phyloP scores from a whole-genome alignment of 257 asterid genomes.

The Perilla frutescens region DNA sequence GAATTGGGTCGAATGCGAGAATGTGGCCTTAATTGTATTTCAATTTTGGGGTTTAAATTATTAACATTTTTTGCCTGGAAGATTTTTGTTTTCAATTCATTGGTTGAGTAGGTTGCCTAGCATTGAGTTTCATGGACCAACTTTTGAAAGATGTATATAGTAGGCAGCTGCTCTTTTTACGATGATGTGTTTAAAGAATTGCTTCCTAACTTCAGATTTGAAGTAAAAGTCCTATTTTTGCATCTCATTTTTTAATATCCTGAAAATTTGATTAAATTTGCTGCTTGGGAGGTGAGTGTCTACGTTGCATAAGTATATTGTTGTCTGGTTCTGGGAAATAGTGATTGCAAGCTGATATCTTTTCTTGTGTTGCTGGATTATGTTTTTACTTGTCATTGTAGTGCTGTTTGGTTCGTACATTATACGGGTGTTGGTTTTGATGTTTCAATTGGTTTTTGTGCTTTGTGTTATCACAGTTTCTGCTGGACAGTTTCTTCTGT shows the following conservation, averaged over 20 bases:
- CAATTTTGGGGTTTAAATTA: conserved; percentile 12
- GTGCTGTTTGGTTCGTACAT: neutral
- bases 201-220: conserved; percentile 3
- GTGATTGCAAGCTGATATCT: neutral
- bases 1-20: conserved; percentile 6
- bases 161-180: neutral
- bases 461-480: conserved; percentile 16
- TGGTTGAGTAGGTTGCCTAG: conserved; percentile 4
- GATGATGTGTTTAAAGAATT: neutral
- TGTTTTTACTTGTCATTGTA: conserved; percentile 11
- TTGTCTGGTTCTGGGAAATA: conserved; percentile 10
- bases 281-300: conserved; percentile 17
- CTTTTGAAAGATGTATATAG: neutral
- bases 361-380: neutral
- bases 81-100: conserved; percentile 12
- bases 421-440: conserved; percentile 1
- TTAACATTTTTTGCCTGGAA: conserved; percentile 1
- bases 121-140: conserved; percentile 12
- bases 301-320: neutral
- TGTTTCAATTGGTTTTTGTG: conserved; percentile 3
- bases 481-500: conserved; percentile 30
- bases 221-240: neutral
- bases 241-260: neutral
- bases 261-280: conserved; percentile 17
- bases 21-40: conserved; percentile 2